Evolutionary conservation across 2,329 filamentous ascomycete genomes (phyloP), one percentile per base, ranked within the genome.

Genomic region (Colletotrichum simmondsii): DNA sequence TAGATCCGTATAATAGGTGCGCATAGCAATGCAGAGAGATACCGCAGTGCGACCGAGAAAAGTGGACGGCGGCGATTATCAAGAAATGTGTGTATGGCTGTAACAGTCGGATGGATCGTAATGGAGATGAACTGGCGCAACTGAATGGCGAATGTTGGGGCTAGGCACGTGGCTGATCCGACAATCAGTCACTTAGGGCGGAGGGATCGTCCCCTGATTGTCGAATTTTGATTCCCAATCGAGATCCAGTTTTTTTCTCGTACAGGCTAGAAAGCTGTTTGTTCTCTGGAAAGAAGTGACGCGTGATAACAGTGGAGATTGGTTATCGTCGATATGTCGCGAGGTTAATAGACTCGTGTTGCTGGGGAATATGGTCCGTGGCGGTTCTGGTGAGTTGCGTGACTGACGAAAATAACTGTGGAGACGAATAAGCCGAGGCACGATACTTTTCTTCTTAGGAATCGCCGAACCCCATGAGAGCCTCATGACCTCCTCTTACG

Each of bases 1-100:
- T 56, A 60, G 16, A 35, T 35, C 32, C 32, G 64, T 37, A 26
- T 14, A 32, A 37, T 42, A 32, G 16, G 42, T 35, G 58, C 30
- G 58, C 65, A 72, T 58, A 53, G 69, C 32, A 56, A 72, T 68
- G 65, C 32, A 52, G 54, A 70, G 61, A 71, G 54, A 30, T 37
- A 42, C 66, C 71, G 71, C 30, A 65, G 61, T 65, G 56, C 71
- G 66, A 65, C 71, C 71, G 71, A 73, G 46, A 73, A 61, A 61
- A 65, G 71, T 73, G 71, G 66, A 42, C 46, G 19, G 12, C 14
- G 22, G 5, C 57, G 26, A 61, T 71, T 32, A 58, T 42, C 46
- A 53, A 65, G 54, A 61, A 37, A 52, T 30, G 32, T 22, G 7
- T 65, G 14, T 28, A 32, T 30, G 14, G 11, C 22, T 53, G 56